These are phyloP conservation scores for Fereydounia khargensis DNA, from an alignment of 1,284 basidiomycete genomes.

Conservation along the genomic window DNA sequence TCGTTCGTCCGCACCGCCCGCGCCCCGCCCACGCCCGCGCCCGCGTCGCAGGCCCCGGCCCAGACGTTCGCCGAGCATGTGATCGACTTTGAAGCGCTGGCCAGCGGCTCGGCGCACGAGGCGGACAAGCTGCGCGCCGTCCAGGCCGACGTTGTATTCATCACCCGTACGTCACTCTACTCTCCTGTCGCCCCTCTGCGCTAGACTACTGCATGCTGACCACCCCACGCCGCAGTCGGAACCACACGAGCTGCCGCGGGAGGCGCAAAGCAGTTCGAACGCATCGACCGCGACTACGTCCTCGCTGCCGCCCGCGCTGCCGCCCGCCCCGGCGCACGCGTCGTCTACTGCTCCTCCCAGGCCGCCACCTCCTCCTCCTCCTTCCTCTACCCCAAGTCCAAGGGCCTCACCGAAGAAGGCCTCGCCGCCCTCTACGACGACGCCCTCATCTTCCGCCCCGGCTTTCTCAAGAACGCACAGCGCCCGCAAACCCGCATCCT, in stretches of 20 bases:
- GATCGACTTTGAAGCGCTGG: conserved; percentile 35
- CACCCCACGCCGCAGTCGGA: too few relatives aligned
- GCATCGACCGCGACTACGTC: conserved; percentile 75
- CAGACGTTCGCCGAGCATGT: conserved; percentile 16
- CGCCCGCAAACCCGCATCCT: conserved; percentile 54
- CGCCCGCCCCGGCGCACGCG: conserved; percentile 59
- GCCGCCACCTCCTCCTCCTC: conserved; percentile 25
- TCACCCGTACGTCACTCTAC: conserved; percentile 18
- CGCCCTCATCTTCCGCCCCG: conserved; percentile 70
- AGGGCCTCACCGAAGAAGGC: conserved; percentile 71
- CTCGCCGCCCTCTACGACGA: conserved; percentile 68
- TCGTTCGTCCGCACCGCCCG: conserved; percentile 63
- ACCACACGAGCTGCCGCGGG: conserved; percentile 61
- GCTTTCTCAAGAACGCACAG: conserved; percentile 59
- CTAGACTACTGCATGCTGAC: too few relatives aligned
- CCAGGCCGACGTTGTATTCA: conserved; percentile 11
- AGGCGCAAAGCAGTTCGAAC: conserved; percentile 67
- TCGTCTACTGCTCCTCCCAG: conserved; percentile 70
- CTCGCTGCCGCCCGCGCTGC: conserved; percentile 69
- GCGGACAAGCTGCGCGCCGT: conserved; percentile 13
- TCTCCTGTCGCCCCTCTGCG: neutral
- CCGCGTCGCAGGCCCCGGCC: conserved; percentile 51
- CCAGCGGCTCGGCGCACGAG: conserved; percentile 7
- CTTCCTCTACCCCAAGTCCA: conserved; percentile 59
- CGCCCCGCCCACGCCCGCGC: conserved; percentile 41